These are phyloP conservation scores for Singerocomus rubriflavus DNA, from an alignment of 1,284 basidiomycete species.

Conservation along the genomic window DNA sequence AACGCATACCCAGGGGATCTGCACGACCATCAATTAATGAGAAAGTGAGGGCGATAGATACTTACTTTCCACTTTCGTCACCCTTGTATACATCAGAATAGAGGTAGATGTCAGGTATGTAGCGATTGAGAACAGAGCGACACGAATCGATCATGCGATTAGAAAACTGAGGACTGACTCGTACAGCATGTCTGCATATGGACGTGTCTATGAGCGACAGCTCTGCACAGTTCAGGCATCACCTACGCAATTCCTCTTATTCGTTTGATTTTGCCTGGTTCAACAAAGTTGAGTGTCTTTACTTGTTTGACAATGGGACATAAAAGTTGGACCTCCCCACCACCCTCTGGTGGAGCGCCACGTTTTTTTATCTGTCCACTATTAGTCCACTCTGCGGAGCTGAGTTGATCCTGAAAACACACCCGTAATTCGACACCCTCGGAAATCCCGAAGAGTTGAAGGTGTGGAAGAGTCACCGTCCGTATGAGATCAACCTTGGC, in stretches of 20 bases:
- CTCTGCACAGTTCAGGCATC: neutral
- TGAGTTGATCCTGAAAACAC: conserved; percentile 19
- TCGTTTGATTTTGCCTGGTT: conserved; percentile 87
- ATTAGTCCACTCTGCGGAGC: conserved; percentile 2
- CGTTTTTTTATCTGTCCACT: conserved; percentile 80
- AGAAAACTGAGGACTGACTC: conserved; percentile 95
- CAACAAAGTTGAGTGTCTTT: conserved; percentile 90
- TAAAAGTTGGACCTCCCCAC: conserved; percentile 91
- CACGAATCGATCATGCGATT: conserved; percentile 97
- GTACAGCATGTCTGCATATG: conserved; percentile 75
- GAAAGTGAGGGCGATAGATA: conserved; percentile 9
- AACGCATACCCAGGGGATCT: conserved; percentile 97
- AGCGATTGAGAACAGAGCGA: conserved; percentile 89
- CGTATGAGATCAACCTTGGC: conserved; percentile 79
- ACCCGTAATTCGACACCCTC: conserved; percentile 86
- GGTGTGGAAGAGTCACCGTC: conserved; percentile 89
- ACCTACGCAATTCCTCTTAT: conserved; percentile 94
- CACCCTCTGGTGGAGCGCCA: conserved; percentile 88
- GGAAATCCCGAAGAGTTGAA: conserved; percentile 86
- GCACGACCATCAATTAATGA: conserved; percentile 1
- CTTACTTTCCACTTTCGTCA: conserved; percentile 93
- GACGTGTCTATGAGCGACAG: conserved; percentile 7
- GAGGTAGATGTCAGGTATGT: conserved; percentile 97
- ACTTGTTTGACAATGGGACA: conserved; percentile 89
- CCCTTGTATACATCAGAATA: conserved; percentile 99